Evolutionary conservation across 257 asterid genomes (phyloP).

Genomic region (Henckelia pumila): DNA sequence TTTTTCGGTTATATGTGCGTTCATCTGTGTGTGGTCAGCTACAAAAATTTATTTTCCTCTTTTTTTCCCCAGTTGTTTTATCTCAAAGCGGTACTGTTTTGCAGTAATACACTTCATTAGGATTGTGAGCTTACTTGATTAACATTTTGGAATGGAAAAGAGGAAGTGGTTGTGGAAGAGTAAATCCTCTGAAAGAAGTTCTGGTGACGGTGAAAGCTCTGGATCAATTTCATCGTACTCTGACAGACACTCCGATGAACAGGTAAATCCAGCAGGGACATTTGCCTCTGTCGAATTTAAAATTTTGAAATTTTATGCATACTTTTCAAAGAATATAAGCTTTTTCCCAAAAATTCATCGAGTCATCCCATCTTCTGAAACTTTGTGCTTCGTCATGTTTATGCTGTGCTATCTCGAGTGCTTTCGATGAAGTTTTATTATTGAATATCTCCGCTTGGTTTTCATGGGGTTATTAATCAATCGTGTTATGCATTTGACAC

Average conservation of each 20-base stretch:
- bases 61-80: slow-evolving; percentile 15
- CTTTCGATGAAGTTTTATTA: background rate
- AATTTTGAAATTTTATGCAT: too few relatives aligned
- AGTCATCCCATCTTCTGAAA: background rate
- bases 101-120: slow-evolving; percentile 27
- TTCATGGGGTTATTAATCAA: background rate
- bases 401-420: background rate
- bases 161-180: slow-evolving; percentile 81
- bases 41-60: background rate
- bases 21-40: background rate
- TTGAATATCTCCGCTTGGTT: background rate
- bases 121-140: slow-evolving; percentile 21
- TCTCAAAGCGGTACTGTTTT: slow-evolving; percentile 19
- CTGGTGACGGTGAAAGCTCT: slow-evolving; percentile 70
- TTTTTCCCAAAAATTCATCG: background rate
- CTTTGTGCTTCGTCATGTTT: background rate
- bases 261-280: slow-evolving; percentile 30
- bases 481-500: background rate
- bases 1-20: background rate
- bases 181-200: slow-evolving; percentile 60
- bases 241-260: slow-evolving; percentile 67
- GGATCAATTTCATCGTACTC: slow-evolving; percentile 61
- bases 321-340: background rate
- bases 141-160: slow-evolving; percentile 47
- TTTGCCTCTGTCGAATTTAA: background rate